Conservation (phyloP, 2,329 filamentous ascomycete species). For the Trichoderma cornu-damae region DNA sequence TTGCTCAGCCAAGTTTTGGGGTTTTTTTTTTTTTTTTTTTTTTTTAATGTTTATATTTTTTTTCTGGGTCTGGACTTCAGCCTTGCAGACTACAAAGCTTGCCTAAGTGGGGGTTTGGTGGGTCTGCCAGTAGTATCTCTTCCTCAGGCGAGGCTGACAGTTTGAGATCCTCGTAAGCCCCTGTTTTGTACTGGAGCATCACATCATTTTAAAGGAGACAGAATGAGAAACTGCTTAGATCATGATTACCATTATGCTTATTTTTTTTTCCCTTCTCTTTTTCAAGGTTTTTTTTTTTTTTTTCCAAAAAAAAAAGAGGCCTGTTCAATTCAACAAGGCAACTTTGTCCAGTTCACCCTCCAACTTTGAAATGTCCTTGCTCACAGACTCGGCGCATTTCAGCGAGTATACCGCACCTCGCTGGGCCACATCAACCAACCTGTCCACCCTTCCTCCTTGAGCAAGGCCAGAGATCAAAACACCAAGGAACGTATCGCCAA, state of each 20-base stretch:
- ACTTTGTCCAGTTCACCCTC: constrained; percentile 34
- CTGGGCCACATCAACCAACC: constrained; percentile 75
- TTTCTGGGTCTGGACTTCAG: constrained; percentile 31
- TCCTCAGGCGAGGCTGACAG: constrained; percentile 22
- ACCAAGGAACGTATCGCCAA: constrained; percentile 88
- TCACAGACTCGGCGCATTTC: constrained; percentile 69
- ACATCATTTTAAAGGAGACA: neutral
- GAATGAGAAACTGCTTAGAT: neutral
- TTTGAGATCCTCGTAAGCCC: neutral
- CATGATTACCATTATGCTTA: neutral
- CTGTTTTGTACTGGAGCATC: neutral
- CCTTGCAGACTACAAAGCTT: constrained; percentile 26
- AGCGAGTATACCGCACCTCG: constrained; percentile 73
- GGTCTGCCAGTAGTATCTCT: neutral
- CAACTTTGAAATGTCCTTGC: constrained; percentile 47
- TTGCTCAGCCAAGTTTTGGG: constrained; percentile 23
- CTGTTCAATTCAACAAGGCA: constrained; percentile 15
- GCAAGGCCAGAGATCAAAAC: constrained; percentile 75
- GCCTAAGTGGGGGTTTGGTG: constrained; percentile 17
- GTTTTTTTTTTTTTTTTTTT: constrained; percentile 8
- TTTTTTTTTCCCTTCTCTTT: no score
- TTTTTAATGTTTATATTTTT: constrained; percentile 23
- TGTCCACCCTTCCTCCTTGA: constrained; percentile 49
- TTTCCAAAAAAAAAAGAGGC: neutral
- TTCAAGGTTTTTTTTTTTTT: neutral